These are phyloP conservation scores for Staphylotrichum tortipilum DNA, from an alignment of 495 filamentous ascomycete genomes.

Conservation along the genomic window DNA sequence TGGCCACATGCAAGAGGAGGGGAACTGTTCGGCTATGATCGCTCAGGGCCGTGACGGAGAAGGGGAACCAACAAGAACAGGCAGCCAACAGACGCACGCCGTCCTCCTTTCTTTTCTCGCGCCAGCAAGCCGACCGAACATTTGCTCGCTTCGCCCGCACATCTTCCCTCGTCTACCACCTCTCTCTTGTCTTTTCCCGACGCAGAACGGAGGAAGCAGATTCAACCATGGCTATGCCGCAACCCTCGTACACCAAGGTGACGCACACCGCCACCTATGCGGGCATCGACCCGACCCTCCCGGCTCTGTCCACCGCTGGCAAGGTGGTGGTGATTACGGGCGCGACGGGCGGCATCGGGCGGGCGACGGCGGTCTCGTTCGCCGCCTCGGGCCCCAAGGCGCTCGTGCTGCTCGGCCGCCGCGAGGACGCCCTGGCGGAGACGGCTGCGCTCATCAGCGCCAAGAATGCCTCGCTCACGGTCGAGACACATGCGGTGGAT, in stretches of 20 bases:
- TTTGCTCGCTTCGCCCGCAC: too few species aligned
- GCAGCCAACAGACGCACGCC: background rate
- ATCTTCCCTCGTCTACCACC: too few species aligned
- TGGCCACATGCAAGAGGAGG: background rate
- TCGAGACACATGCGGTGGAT: background rate
- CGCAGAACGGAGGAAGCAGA: background rate
- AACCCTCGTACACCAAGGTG: slow-evolving; percentile 4
- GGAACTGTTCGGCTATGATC: background rate
- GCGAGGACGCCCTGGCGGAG: slow-evolving; percentile 1
- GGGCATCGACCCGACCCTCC: slow-evolving; percentile 27
- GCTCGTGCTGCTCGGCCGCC: slow-evolving; percentile 24
- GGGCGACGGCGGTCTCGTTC: slow-evolving; percentile 22
- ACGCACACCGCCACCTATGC: slow-evolving; percentile 21
- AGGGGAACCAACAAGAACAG: background rate
- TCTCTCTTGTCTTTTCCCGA: background rate
- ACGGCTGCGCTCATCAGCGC: slow-evolving; percentile 2
- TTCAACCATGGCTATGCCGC: background rate
- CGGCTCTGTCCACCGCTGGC: slow-evolving; percentile 28
- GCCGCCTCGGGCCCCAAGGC: slow-evolving; percentile 18
- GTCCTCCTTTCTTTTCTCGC: background rate
- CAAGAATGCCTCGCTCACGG: background rate
- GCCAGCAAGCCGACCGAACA: too few species aligned
- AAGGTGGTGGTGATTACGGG: slow-evolving; percentile 43
- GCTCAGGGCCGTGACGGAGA: background rate
- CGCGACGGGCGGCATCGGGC: slow-evolving; percentile 26